Base-by-base conservation (phyloP, 306 rosid genomes). In the Casuarina cunninghamiana region DNA sequence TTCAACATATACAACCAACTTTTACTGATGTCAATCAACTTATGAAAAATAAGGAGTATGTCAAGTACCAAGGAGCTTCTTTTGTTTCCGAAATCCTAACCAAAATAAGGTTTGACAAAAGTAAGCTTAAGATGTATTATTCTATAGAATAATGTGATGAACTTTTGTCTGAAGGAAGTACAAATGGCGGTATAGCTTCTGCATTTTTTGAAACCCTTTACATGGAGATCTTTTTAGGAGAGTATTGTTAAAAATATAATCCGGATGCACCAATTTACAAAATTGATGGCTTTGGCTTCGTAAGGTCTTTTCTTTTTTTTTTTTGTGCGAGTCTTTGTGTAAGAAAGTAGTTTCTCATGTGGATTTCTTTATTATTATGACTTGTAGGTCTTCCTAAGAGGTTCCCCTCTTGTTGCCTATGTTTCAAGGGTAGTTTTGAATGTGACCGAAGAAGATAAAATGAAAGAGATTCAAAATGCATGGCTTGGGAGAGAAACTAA, bases 361-460 rank as follows among this genome's bases (percentile, higher is more conserved):
- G 8, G 6, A 44, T 45, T 4, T 39, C 26, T 73, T 0, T 69
- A n/a, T 48, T 17, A 5, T 51, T 12, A 21, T 71, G 10, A 63
- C 49, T 11, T 75, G 53, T 62, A 84, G 86, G 89, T 46, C 1
- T 85, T 88, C 26, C 91, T 83, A 13, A 78, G 67, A 53, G 83
- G 89, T 2, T 86, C 91, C 2, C 90, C 94, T 53, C 75, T 92
- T 13, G 83, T 81, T 1, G 71, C 74, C 0, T 88, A 90, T 57
- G 74, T 90, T 16, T 92, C 97, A 49, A 85, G 85, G 61, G 89
- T 87, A 39, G 79, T 92, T 38, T 67, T 90, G n/a, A 82, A 83
- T 1, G 84, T 90, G 77, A 84, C 88, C 1, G 89, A 84, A n/a
- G 90, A 89, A 76, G 85, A 78, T 1, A 73, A n/a, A 71, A 86